phyloP scores from a whole-genome alignment of 371 early-diverging fungal genomes.

The Lichtheimia hyalospora region DNA sequence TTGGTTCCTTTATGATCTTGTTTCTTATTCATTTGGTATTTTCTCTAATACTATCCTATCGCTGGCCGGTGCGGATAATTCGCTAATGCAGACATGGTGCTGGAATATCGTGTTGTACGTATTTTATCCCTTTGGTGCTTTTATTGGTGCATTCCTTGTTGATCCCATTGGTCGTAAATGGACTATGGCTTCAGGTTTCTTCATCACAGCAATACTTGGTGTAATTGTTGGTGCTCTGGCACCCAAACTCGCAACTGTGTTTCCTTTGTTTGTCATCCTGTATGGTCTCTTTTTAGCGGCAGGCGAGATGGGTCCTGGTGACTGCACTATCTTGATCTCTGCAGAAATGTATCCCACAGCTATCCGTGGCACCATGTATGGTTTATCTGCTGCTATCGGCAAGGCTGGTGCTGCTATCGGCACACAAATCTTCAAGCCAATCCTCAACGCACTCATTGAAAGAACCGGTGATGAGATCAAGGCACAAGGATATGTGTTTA shows the following conservation, averaged over 20 bases:
- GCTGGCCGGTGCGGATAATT: constrained; percentile 21
- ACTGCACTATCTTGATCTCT: constrained; percentile 49
- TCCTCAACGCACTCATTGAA: constrained; percentile 17
- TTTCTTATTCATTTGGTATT: constrained; percentile 56
- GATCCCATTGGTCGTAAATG: constrained; percentile 53
- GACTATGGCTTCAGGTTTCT: constrained; percentile 55
- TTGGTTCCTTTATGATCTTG: constrained; percentile 67
- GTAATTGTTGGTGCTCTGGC: constrained; percentile 49
- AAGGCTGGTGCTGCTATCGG: constrained; percentile 57
- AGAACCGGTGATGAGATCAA: constrained; percentile 29
- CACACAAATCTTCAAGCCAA: constrained; percentile 51
- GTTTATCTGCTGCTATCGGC: constrained; percentile 56
- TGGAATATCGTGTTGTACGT: constrained; percentile 57
- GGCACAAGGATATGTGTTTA: constrained; percentile 50
- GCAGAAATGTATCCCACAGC: constrained; percentile 61
- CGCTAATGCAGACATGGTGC: constrained; percentile 27
- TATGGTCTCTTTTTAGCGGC: constrained; percentile 59
- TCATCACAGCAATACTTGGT: constrained; percentile 48
- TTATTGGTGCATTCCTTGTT: constrained; percentile 47
- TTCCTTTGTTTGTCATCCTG: constrained; percentile 54
- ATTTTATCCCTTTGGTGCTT: constrained; percentile 55
- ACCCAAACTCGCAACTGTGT: constrained; percentile 35
- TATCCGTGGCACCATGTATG: constrained; percentile 58
- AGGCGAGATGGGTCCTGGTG: constrained; percentile 62
- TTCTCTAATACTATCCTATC: constrained; percentile 40